Evolutionary conservation across 2,329 filamentous ascomycete species (phyloP).

Genomic region (Hansfordia pulvinata): DNA sequence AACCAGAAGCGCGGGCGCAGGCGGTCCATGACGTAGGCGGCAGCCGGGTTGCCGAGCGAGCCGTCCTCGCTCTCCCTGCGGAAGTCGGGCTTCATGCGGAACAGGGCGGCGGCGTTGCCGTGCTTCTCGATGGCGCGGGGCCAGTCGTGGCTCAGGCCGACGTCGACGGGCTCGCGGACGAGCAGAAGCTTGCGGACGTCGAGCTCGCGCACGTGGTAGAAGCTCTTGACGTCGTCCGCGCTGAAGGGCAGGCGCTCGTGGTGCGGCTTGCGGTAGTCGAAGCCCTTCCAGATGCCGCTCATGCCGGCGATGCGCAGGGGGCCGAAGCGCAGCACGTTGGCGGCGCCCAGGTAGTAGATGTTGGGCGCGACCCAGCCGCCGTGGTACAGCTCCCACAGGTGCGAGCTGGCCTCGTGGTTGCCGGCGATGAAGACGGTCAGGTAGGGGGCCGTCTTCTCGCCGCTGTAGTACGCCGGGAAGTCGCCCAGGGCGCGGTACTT

Average conservation of each 20-base stretch:
- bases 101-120: slow-evolving; percentile 57
- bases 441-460: slow-evolving; percentile 63
- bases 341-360: slow-evolving; percentile 92
- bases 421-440: slow-evolving; percentile 86
- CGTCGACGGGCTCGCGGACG: slow-evolving; percentile 74
- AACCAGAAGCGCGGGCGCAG: slow-evolving; percentile 84
- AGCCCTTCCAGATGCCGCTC: slow-evolving; percentile 90
- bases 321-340: slow-evolving; percentile 75
- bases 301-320: slow-evolving; percentile 78
- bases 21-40: slow-evolving; percentile 66
- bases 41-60: slow-evolving; percentile 66
- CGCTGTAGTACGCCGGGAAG: slow-evolving; percentile 89
- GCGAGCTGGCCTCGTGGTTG: slow-evolving; percentile 87
- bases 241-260: slow-evolving; percentile 79
- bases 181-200: slow-evolving; percentile 85
- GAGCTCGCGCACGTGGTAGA: slow-evolving; percentile 82
- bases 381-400: slow-evolving; percentile 87
- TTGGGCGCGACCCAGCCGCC: slow-evolving; percentile 95
- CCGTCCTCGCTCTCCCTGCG: slow-evolving; percentile 62
- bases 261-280: slow-evolving; percentile 74
- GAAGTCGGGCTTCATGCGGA: slow-evolving; percentile 62
- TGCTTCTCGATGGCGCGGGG: slow-evolving; percentile 69
- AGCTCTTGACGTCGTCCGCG: slow-evolving; percentile 58
- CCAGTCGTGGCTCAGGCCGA: slow-evolving; percentile 95
- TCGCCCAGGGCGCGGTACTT: slow-evolving; percentile 86